phyloP scores from a whole-genome alignment of 2,329 filamentous ascomycete species.

The Xylariomycetidae sp. region DNA sequence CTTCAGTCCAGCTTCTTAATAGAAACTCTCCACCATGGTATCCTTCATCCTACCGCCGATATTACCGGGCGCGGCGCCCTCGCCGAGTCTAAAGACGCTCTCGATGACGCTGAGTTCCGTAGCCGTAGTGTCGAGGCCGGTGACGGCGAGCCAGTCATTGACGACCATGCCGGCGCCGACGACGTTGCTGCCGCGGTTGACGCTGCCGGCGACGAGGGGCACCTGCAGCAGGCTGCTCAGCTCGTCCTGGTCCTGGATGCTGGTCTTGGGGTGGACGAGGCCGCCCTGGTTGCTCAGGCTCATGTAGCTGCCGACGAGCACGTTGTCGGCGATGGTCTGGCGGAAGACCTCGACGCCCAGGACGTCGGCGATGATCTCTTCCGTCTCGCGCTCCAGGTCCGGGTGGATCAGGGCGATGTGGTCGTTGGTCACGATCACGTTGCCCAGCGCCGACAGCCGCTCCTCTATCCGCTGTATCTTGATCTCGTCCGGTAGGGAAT shows the following conservation, averaged over 20 bases:
- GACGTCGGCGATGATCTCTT: constrained; percentile 97
- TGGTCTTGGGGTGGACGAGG: constrained; percentile 95
- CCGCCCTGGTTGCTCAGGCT: constrained; percentile 91
- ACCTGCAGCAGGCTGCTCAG: constrained; percentile 90
- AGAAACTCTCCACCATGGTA: constrained; percentile 98
- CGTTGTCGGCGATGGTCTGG: constrained; percentile 95
- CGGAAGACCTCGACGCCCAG: constrained; percentile 84
- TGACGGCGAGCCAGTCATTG: constrained; percentile 96
- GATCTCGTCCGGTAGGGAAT: constrained; percentile 85
- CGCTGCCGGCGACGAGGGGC: constrained; percentile 86
- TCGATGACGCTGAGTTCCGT: constrained; percentile 96
- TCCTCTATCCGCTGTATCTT: constrained; percentile 98
- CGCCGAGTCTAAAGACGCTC: constrained; percentile 89
- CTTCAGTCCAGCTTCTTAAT: constrained; percentile 61
- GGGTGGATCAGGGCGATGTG: constrained; percentile 96
- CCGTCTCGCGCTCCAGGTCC: constrained; percentile 93
- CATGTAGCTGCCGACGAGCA: constrained; percentile 96
- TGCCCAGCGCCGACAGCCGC: constrained; percentile 88
- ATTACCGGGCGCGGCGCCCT: constrained; percentile 72
- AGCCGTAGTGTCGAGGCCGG: constrained; percentile 90
- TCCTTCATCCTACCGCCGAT: constrained; percentile 89
- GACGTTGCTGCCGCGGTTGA: constrained; percentile 89
- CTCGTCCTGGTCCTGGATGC: constrained; percentile 97
- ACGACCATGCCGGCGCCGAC: constrained; percentile 97
- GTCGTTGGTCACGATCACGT: constrained; percentile 95